A percentile compares a stretch with the other conserved stretches of the same genome.
Evolutionary conservation across 176 grass and related monocot genomes (phyloP).

Genomic region (Phragmites australis): DNA sequence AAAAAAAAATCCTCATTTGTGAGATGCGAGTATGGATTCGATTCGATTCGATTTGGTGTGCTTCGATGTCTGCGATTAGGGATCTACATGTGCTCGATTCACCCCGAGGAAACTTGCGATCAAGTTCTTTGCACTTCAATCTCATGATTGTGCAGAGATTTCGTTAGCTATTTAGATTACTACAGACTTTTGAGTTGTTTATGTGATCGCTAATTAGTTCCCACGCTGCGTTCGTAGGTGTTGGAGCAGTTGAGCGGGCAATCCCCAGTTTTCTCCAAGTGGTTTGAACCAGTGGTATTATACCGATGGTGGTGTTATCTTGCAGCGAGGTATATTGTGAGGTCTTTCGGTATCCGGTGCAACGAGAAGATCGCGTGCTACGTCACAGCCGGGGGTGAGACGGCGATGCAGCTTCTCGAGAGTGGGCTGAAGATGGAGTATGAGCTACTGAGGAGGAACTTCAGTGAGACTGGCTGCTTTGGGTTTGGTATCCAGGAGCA

Average conservation of each 20-base stretch:
- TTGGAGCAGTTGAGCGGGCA: slow-evolving; percentile 66
- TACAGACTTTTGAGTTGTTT: not conserved
- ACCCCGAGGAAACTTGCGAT: not conserved
- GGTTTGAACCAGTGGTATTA: not conserved
- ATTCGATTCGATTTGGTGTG: not conserved
- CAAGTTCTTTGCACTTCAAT: not conserved
- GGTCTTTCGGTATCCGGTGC: slow-evolving; percentile 56
- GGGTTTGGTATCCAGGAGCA: too few species aligned
- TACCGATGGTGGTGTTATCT: not conserved
- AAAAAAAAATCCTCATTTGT: not conserved
- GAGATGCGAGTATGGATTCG: not conserved
- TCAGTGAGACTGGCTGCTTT: too few species aligned
- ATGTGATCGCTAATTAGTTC: not conserved
- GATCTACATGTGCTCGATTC: not conserved
- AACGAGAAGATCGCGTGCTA: slow-evolving; percentile 68
- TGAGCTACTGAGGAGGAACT: too few species aligned
- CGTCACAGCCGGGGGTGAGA: slow-evolving; percentile 46
- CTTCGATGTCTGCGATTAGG: not conserved
- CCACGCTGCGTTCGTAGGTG: slow-evolving; percentile 36
- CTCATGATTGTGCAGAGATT: not conserved
- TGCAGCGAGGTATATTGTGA: slow-evolving; percentile 62
- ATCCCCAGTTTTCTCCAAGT: slow-evolving; percentile 57
- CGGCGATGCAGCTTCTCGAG: too few species aligned
- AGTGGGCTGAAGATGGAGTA: too few species aligned
- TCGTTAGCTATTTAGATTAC: not conserved